Base-by-base conservation (phyloP, 2,329 filamentous ascomycete genomes). In the Microsporum canis region DNA sequence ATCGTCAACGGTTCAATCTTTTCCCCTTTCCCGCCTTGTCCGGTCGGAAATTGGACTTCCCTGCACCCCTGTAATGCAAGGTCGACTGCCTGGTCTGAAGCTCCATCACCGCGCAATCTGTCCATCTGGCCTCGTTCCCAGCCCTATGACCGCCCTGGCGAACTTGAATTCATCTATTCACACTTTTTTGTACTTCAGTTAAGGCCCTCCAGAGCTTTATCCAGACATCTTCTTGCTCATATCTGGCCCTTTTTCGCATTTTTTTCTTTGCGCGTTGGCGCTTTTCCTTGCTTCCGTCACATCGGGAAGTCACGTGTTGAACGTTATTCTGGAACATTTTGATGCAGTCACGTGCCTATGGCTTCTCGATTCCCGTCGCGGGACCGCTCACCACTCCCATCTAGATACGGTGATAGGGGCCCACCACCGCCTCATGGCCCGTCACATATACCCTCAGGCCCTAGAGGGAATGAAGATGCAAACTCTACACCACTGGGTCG, bases 321-420 rank as follows among this genome's bases (percentile, higher is more conserved):
- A 34, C 49, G 27, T 7, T 53, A 53, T 53, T 53, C 29, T 34
- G 12, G 10, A 34, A 53, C 12, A 33, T 53, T 57, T 68, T 65
- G 62, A 65, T 66, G 62, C 62, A 66, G 56, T 59, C 43, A 58
- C 53, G n/a, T 57, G 27, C 66, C 62, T 66, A 82, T 78, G 70
- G 80, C 82, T 66, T 81, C 84, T 69, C 85, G 85, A 74, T 84
- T 86, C 70, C 78, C 80, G 71, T 70, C 82, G 80, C 80, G 86
- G 69, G 86, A 89, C 69, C 81, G 88, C 66, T 89, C 86, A 31
- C 85, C 86, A 57, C 49, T 27, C 8, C 49, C 49, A 27, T 84
- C 84, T 66, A 82, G 85, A 63, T 89, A 89, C 68, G 79, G 80
- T 65, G 88, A 91, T 70, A 82, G 87, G 63, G 83, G 89, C 61